phyloP scores from a whole-genome alignment of 2,329 filamentous ascomycete genomes.

The Colletotrichum plurivorum region DNA sequence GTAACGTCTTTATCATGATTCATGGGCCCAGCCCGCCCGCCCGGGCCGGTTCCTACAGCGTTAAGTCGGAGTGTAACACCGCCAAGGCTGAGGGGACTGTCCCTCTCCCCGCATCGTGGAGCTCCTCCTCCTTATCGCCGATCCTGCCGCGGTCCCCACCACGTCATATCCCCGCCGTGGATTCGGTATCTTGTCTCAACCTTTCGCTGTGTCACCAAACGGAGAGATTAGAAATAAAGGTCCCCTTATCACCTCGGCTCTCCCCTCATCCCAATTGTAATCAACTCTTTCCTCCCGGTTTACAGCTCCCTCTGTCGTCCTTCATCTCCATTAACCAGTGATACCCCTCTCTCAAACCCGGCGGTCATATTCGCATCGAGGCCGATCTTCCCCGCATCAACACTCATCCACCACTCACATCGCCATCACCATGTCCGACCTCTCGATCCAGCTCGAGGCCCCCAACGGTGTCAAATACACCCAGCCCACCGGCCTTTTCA shows the following conservation, averaged over 20 bases:
- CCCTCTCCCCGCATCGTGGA: conserved; percentile 16
- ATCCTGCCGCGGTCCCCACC: conserved; percentile 26
- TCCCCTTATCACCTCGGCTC: not conserved
- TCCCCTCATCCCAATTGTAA: not conserved
- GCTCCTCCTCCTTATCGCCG: conserved; percentile 25
- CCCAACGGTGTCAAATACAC: conserved; percentile 79
- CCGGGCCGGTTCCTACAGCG: conserved; percentile 3
- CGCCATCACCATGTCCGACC: conserved; percentile 30
- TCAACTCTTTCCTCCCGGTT: not conserved
- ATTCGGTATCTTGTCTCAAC: conserved; percentile 11
- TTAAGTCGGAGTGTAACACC: not conserved
- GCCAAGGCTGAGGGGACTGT: not conserved
- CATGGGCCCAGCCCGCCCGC: not conserved
- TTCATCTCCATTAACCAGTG: not conserved
- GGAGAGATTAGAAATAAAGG: not conserved
- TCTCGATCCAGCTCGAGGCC: conserved; percentile 70
- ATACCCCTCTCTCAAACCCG: conserved; percentile 14
- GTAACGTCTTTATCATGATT: no score
- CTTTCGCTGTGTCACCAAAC: conserved; percentile 3
- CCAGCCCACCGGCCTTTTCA: conserved; percentile 80
- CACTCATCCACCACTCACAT: not conserved
- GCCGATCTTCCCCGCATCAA: not conserved
- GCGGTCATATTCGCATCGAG: not conserved
- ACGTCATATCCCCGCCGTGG: conserved; percentile 32
- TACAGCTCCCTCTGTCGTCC: not conserved